Evolutionary conservation across 129 eudicot species (phyloP).

Genomic region (Flaveria linearis): DNA sequence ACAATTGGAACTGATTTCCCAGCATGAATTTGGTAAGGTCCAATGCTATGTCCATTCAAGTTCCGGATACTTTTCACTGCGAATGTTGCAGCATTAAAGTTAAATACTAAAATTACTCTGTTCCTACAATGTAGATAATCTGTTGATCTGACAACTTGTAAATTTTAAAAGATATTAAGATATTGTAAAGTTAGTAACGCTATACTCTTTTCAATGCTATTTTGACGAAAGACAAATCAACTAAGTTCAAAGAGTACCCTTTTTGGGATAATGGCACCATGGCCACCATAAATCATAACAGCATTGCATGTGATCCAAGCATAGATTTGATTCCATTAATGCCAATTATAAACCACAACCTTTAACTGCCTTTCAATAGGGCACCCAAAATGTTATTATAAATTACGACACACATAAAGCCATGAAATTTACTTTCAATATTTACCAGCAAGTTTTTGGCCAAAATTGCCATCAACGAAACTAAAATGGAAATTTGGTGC

Average conservation of each 20-base stretch:
- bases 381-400: not conserved
- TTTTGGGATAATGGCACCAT: not conserved
- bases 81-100: slow-evolving; percentile 22
- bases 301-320: not conserved
- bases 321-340: not conserved
- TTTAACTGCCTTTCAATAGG: not conserved
- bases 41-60: slow-evolving; percentile 98
- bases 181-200: not conserved
- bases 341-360: not conserved
- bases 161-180: not conserved
- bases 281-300: not conserved
- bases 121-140: not conserved
- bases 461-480: not conserved
- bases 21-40: slow-evolving; percentile 92
- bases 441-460: not conserved
- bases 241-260: not conserved
- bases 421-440: not conserved
- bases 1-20: slow-evolving; percentile 99
- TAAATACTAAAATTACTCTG: slow-evolving; percentile 14
- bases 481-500: not conserved
- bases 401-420: not conserved
- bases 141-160: not conserved
- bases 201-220: slow-evolving; percentile 15
- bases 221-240: not conserved
- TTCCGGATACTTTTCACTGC: slow-evolving; percentile 97